Base-by-base conservation (phyloP, 2,329 filamentous ascomycete genomes). In the Knoxdaviesia proteae region DNA sequence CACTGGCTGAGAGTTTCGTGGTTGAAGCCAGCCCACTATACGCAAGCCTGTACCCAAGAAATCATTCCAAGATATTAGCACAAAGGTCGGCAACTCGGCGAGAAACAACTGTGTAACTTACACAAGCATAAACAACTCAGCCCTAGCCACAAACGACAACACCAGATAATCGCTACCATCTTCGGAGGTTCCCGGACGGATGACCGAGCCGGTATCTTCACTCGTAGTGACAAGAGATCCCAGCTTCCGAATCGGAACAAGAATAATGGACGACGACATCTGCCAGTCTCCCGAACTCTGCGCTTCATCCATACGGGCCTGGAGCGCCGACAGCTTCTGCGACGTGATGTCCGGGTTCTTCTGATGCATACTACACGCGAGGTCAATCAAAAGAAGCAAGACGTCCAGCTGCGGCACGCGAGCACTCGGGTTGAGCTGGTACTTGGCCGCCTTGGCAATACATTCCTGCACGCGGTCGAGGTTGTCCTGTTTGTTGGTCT, bases 391-490 rank as follows among this genome's bases (percentile, higher is more conserved):
- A 42, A 81, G 65, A 8, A 77, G 65, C 41, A 87, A 56, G 2
- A 77, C 65, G 43, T 75, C 69, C 10, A 86, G 65, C 50, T 83
- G 80, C 5, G 75, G 71, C 36, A 84, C 68, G 38, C 68, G 64
- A 43, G 71, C 64, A n/a, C 69, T 65, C 1, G 69, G 64, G 36
- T 81, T 71, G 7, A 81, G 62, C 53, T 88, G 82, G 43, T 77
- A 69, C 49, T 78, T 82, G 45, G 77, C 67, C 5, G 77, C 80
- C 41, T 77, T 70, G n/a, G 82, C 81, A 48, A 88, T 70, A 42
- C 80, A 81, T 38, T 70, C 67, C 51, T 84, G 79, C 33, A 83
- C 74, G 45, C 77, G 69, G 47, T 81, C 74, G n/a, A 79, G 61
- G 46, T 71, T 69, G 46, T 84, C 79, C 7, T 74, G 63, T 42